Conservation (phyloP, 176 grass and related monocot species). For the Avena insularis region DNA sequence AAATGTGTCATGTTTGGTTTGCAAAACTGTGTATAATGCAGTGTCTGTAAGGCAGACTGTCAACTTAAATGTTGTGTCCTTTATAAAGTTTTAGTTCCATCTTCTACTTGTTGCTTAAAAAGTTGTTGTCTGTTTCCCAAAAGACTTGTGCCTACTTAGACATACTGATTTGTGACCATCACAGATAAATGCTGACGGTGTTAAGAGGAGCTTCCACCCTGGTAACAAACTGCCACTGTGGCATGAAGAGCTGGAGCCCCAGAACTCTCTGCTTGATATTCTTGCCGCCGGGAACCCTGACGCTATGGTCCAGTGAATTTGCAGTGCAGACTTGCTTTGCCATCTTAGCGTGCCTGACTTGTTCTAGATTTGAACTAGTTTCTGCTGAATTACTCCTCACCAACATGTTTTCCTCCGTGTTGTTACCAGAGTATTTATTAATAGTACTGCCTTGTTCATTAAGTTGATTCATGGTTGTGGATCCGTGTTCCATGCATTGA, state of each 20-base stretch:
- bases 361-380: conserved; percentile 24
- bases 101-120: background rate
- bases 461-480: background rate
- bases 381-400: conserved; percentile 24
- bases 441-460: background rate
- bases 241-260: conserved; percentile 85
- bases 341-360: conserved; percentile 41
- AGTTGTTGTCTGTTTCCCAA: background rate
- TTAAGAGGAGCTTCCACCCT: conserved; percentile 76
- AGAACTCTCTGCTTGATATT: conserved; percentile 80
- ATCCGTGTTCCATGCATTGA: background rate
- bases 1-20: background rate
- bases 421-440: background rate
- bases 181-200: conserved; percentile 78
- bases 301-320: conserved; percentile 72
- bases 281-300: conserved; percentile 71
- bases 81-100: background rate
- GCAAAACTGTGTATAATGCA: background rate
- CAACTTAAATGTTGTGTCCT: background rate
- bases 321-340: background rate
- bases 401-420: background rate
- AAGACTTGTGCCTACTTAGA: background rate
- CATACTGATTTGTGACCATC: conserved; percentile 20
- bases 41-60: background rate
- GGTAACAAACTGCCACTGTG: conserved; percentile 80